Percentiles rank a stretch among this genome's conserved stretches.
These are phyloP conservation scores for Amphicarpaea edgeworthii DNA, from an alignment of 306 rosid species.

Conservation along the genomic window DNA sequence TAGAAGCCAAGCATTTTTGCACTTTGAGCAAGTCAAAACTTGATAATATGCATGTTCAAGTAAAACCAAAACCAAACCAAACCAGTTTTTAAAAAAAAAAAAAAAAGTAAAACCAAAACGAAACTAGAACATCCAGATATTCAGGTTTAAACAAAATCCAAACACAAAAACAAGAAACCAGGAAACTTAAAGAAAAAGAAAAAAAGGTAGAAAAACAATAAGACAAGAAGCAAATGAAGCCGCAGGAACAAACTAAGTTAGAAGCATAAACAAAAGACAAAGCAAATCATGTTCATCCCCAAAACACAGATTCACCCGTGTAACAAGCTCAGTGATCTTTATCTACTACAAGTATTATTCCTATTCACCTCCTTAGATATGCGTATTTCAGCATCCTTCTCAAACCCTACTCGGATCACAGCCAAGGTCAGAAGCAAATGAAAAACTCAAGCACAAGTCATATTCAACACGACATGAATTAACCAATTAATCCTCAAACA, in stretches of 20 bases:
- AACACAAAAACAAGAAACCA: conserved; percentile 11
- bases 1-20: conserved; percentile 24
- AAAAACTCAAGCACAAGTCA: background rate
- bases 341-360: background rate
- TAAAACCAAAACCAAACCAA: conserved; percentile 36
- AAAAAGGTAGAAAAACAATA: background rate
- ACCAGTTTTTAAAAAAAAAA: too few species aligned
- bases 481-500: conserved; percentile 2
- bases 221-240: conserved; percentile 24
- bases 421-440: background rate
- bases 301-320: background rate
- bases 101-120: too few species aligned
- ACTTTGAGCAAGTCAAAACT: conserved; percentile 21
- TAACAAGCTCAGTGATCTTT: background rate
- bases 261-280: conserved; percentile 15
- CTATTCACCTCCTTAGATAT: background rate
- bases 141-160: background rate
- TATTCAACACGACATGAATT: background rate
- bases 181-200: background rate
- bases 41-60: background rate
- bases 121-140: background rate
- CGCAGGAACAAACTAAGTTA: background rate
- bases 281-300: background rate
- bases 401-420: conserved; percentile 24
- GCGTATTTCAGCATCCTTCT: conserved; percentile 14